Conservation (phyloP, 1,284 basidiomycete genomes). For the Leccinum insolens region DNA sequence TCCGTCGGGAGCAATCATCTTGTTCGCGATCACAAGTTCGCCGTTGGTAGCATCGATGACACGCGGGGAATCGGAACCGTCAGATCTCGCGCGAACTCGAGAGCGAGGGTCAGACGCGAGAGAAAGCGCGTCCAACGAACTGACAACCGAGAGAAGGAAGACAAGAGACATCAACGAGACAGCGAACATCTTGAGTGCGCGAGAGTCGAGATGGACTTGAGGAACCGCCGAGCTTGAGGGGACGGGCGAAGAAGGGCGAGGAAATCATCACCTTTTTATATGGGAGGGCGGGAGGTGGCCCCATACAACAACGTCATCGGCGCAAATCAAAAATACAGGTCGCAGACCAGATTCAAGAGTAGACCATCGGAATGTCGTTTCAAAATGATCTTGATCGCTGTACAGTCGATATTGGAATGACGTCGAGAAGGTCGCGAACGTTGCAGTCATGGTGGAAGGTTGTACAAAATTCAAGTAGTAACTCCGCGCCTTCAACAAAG, state of each 20-base stretch:
- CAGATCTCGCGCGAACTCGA: conserved; percentile 6
- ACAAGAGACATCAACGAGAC: conserved; percentile 14
- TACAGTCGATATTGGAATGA: background rate
- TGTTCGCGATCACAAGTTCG: conserved; percentile 32
- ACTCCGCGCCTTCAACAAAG: conserved; percentile 21
- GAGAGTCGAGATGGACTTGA: conserved; percentile 19
- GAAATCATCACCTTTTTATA: conserved; percentile 20
- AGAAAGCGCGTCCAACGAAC: conserved; percentile 21
- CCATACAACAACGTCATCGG: conserved; percentile 2
- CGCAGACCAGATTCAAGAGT: conserved; percentile 3
- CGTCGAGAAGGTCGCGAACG: background rate
- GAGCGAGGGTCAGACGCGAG: conserved; percentile 12
- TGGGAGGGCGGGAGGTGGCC: background rate
- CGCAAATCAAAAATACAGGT: conserved; percentile 15
- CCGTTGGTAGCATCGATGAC: conserved; percentile 28
- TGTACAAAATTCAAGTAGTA: background rate
- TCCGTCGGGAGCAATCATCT: conserved; percentile 38
- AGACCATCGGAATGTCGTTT: conserved; percentile 3
- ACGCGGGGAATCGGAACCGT: conserved; percentile 1
- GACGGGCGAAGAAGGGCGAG: background rate
- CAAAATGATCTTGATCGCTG: background rate
- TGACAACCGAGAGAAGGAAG: conserved; percentile 18
- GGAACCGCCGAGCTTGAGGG: conserved; percentile 12
- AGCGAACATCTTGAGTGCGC: conserved; percentile 25
- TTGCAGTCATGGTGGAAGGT: background rate